These are phyloP conservation scores for Corynascus novoguineensis DNA, from an alignment of 495 filamentous ascomycete genomes.

Conservation along the genomic window DNA sequence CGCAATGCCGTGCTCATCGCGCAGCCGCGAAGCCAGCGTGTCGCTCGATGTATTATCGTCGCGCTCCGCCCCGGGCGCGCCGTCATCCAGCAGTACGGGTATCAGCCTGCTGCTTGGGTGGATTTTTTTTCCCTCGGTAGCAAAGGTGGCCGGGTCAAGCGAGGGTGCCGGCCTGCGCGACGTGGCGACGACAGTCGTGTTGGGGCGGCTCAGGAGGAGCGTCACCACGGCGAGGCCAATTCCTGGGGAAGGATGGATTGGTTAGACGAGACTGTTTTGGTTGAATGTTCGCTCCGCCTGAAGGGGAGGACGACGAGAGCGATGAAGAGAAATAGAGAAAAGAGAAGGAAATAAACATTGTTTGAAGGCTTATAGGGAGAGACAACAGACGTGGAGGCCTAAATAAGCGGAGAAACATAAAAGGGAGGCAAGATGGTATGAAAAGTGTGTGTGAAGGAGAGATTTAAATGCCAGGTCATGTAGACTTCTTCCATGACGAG, in stretches of 20 bases:
- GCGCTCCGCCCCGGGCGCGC: conserved; percentile 8
- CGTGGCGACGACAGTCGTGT: conserved; percentile 46
- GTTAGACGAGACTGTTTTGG: neutral
- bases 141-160: conserved; percentile 22
- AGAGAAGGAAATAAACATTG: neutral
- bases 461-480: too few species aligned
- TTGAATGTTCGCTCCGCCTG: too few species aligned
- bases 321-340: neutral
- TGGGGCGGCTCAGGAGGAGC: conserved; percentile 37
- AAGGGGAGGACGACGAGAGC: too few species aligned
- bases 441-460: too few species aligned
- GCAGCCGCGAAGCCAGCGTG: conserved; percentile 24
- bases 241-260: conserved; percentile 24
- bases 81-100: conserved; percentile 28
- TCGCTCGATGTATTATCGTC: conserved; percentile 28
- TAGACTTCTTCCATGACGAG: neutral
- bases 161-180: conserved; percentile 34
- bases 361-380: too few species aligned
- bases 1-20: conserved; percentile 23
- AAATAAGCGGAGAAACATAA: too few species aligned
- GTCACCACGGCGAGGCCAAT: conserved; percentile 43
- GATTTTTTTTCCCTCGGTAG: conserved; percentile 11
- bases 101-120: conserved; percentile 34
- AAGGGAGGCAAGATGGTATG: too few species aligned
- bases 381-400: too few species aligned